Evolutionary conservation across 1,284 basidiomycete species (phyloP).

Genomic region (Rhodotorula sp.): DNA sequence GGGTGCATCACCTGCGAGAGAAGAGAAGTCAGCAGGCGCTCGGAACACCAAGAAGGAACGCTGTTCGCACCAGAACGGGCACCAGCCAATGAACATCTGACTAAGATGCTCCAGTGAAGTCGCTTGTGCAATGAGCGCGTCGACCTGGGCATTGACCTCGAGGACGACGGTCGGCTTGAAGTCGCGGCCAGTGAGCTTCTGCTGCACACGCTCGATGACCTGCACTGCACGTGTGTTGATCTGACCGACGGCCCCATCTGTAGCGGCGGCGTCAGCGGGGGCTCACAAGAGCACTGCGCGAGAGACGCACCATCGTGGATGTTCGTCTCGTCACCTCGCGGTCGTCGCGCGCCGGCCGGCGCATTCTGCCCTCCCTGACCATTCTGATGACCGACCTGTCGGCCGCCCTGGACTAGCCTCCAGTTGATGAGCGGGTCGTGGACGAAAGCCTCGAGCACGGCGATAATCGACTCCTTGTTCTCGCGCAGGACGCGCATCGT

Average conservation of each 20-base stretch:
- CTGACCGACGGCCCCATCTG: constrained; percentile 68
- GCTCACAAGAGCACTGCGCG: not conserved
- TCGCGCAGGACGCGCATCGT: constrained; percentile 95
- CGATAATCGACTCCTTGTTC: constrained; percentile 97
- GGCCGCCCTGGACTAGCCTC: constrained; percentile 53
- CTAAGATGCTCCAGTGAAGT: constrained; percentile 90
- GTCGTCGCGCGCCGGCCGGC: constrained; percentile 45
- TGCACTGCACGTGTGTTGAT: constrained; percentile 84
- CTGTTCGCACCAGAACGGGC: constrained; percentile 5
- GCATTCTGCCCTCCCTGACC: constrained; percentile 49
- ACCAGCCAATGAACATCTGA: constrained; percentile 94
- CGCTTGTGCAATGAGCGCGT: constrained; percentile 85
- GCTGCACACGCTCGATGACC: constrained; percentile 88
- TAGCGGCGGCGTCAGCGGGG: not conserved
- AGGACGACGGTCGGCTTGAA: constrained; percentile 80
- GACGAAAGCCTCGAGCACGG: constrained; percentile 83
- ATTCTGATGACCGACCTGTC: constrained; percentile 42
- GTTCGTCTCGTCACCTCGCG: constrained; percentile 46
- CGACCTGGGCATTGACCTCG: constrained; percentile 69
- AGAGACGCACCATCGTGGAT: constrained; percentile 40
- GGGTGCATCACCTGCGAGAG: not conserved
- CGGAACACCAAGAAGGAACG: not conserved
- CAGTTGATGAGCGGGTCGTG: constrained; percentile 63
- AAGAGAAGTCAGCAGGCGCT: not conserved
- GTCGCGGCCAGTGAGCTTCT: constrained; percentile 91